phyloP scores from a whole-genome alignment of 2,329 filamentous ascomycete genomes.

The Colletotrichum sansevieriae region DNA sequence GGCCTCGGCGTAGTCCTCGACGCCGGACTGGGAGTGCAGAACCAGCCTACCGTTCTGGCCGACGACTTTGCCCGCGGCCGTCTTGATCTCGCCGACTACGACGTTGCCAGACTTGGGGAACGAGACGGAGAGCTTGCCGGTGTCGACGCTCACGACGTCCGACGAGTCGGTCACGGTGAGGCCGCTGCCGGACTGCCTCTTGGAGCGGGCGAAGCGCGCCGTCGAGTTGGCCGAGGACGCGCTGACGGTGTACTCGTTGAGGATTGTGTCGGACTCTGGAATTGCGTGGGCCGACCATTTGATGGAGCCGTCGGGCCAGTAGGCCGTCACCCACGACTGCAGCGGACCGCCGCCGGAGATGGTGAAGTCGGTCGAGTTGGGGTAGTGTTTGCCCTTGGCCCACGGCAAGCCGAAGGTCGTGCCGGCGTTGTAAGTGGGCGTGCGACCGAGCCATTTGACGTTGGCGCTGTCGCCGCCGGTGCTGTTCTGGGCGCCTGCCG shows the following conservation, averaged over 20 bases:
- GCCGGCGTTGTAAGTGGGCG: constrained; percentile 51
- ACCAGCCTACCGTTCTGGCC: constrained; percentile 64
- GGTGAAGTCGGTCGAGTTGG: constrained; percentile 54
- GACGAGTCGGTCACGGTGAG: constrained; percentile 44
- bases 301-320: constrained; percentile 71
- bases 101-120: constrained; percentile 59
- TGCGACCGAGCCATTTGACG: constrained; percentile 57
- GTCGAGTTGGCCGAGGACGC: constrained; percentile 45
- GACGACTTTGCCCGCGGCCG: constrained; percentile 56
- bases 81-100: constrained; percentile 56
- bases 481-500: constrained; percentile 31
- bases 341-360: constrained; percentile 45
- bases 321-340: constrained; percentile 69
- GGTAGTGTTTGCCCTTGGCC: constrained; percentile 55
- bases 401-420: constrained; percentile 60
- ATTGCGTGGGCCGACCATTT: constrained; percentile 74
- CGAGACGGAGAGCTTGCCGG: constrained; percentile 56
- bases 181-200: constrained; percentile 51
- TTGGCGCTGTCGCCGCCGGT: constrained; percentile 33
- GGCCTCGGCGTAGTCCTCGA: constrained; percentile 56
- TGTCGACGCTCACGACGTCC: constrained; percentile 55
- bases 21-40: constrained; percentile 63
- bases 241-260: constrained; percentile 56
- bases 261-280: constrained; percentile 54
- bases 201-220: constrained; percentile 30